Conservation (phyloP, 2,329 filamentous ascomycete species). For the Colletotrichum plurivorum region DNA sequence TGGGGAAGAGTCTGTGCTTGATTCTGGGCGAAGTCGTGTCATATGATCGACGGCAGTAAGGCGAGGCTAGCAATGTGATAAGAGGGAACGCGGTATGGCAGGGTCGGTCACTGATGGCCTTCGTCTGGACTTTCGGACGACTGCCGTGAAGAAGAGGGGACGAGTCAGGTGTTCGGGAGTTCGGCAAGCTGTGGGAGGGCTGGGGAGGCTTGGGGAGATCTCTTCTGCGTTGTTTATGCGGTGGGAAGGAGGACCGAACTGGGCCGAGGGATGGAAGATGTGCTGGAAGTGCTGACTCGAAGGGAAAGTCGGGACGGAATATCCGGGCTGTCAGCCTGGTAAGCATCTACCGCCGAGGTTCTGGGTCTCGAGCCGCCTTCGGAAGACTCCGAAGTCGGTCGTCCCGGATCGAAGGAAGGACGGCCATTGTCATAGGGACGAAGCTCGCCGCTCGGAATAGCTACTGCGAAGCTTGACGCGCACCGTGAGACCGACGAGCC, state of each 20-base stretch:
- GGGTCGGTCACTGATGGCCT: not conserved
- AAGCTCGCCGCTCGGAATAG: too few relatives aligned
- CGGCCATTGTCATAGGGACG: too few relatives aligned
- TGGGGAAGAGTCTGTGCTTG: too few relatives aligned
- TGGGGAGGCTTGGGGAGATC: slow-evolving; percentile 31
- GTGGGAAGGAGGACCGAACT: not conserved
- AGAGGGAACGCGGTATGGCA: too few relatives aligned
- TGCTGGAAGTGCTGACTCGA: slow-evolving; percentile 13
- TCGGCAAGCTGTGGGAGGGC: slow-evolving; percentile 16
- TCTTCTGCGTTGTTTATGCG: slow-evolving; percentile 15
- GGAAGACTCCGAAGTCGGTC: not conserved
- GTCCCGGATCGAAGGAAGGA: too few relatives aligned
- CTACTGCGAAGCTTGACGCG: too few relatives aligned
- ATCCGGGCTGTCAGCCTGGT: not conserved
- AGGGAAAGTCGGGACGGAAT: not conserved
- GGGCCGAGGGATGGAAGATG: not conserved
- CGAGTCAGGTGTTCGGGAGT: slow-evolving; percentile 14
- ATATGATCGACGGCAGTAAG: too few relatives aligned
- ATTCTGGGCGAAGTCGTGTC: too few relatives aligned
- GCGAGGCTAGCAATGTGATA: too few relatives aligned
- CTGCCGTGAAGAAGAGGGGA: not conserved
- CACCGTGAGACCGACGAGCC: too few relatives aligned
- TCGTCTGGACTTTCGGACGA: slow-evolving; percentile 19
- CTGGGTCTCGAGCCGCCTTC: not conserved
- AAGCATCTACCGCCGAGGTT: not conserved